phyloP scores from a whole-genome alignment of 345 rosid species.

The Salix viminalis region DNA sequence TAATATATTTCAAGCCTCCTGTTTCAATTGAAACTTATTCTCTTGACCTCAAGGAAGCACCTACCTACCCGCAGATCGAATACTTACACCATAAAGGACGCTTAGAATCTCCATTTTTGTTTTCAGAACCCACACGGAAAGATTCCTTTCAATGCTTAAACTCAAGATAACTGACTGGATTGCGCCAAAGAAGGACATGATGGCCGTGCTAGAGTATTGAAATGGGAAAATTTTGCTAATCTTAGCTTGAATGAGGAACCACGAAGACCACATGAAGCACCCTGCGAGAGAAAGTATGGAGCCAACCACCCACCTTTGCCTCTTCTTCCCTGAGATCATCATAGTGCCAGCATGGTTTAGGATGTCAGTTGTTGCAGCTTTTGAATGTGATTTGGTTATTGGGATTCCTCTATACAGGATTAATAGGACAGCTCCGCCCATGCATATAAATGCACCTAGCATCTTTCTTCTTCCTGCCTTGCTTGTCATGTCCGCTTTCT shows the following conservation, averaged over 20 bases:
- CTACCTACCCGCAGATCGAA: too few relatives aligned
- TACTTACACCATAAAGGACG: conserved; percentile 16
- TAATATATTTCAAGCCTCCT: background rate
- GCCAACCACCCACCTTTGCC: conserved; percentile 18
- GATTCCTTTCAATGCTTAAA: conserved; percentile 4
- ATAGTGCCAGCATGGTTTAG: background rate
- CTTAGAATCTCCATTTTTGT: conserved; percentile 14
- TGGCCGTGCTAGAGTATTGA: conserved; percentile 22
- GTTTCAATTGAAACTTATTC: background rate
- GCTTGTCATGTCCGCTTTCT: conserved; percentile 15
- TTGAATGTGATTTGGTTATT: background rate
- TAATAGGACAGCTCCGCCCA: conserved; percentile 18
- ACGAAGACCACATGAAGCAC: conserved; percentile 19
- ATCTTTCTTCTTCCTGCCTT: conserved; percentile 23
- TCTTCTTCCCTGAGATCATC: background rate
- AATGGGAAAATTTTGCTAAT: conserved; percentile 19
- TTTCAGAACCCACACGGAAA: conserved; percentile 19
- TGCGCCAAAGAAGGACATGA: conserved; percentile 18
- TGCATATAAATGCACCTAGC: conserved; percentile 24
- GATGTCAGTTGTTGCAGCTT: background rate
- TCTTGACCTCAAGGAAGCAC: background rate
- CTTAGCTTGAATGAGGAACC: conserved; percentile 27
- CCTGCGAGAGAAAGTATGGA: conserved; percentile 22
- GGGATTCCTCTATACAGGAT: conserved; percentile 23
- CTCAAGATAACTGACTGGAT: conserved; percentile 15